Evolutionary conservation across 1,139 yeast species (phyloP).

Genomic region (Diutina scorzettiae): DNA sequence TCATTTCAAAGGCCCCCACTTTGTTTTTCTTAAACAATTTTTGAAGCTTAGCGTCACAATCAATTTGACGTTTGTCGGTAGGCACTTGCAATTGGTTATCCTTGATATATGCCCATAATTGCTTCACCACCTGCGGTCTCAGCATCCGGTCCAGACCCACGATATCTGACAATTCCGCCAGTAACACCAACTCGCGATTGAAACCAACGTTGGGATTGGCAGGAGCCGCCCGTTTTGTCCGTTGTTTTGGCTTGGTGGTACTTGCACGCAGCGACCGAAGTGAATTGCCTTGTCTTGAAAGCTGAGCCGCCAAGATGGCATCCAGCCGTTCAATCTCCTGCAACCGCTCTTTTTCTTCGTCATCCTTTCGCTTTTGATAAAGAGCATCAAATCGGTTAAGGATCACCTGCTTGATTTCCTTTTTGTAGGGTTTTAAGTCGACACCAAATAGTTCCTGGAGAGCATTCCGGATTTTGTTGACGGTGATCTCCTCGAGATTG

Average conservation of each 20-base stretch:
- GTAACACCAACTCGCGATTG: conserved; percentile 29
- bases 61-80: conserved; percentile 48
- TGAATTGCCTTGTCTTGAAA: neutral
- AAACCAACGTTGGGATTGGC: conserved; percentile 19
- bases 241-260: conserved; percentile 7
- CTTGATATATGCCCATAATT: conserved; percentile 66
- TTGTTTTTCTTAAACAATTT: conserved; percentile 42
- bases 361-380: neutral
- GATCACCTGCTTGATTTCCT: conserved; percentile 48
- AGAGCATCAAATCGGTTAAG: conserved; percentile 34
- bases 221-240: conserved; percentile 6
- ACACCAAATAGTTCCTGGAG: conserved; percentile 53
- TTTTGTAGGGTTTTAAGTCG: conserved; percentile 40
- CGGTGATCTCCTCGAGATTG: conserved; percentile 59
- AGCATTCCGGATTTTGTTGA: conserved; percentile 59
- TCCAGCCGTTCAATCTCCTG: conserved; percentile 2
- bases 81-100: conserved; percentile 57
- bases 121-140: conserved; percentile 63
- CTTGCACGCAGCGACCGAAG: conserved; percentile 6
- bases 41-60: conserved; percentile 54
- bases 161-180: conserved; percentile 38
- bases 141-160: conserved; percentile 31
- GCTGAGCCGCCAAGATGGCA: conserved; percentile 1
- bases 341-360: neutral
- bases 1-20: conserved; percentile 59